Base-by-base conservation (phyloP, 2,329 filamentous ascomycete species). In the Sporothrix euskadiensis region DNA sequence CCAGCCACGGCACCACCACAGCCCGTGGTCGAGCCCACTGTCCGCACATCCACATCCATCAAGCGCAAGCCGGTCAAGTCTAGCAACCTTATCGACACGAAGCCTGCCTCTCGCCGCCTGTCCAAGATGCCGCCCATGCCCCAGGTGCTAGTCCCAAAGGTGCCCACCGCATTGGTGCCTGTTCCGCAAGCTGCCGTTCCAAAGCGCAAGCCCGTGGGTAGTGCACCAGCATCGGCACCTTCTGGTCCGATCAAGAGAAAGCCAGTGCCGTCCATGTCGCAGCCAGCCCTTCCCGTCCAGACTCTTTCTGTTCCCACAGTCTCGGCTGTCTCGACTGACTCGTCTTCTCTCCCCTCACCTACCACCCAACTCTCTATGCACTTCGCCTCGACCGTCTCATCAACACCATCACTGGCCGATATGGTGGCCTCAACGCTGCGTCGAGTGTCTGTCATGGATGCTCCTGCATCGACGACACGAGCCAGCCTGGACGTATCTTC, bases 171-270 rank as follows among this genome's bases (percentile, higher is more conserved):
- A 16, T 19, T 49, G 44, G 35, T 65, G 26, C 49, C 49, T 22
- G 49, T 26, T 41, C 30, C 44, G 1, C 41, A 68, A 10, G 32
- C 22, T 10, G n/a, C 35, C 9, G 8, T 30, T 10, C 61, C 39
- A 7, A 41, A n/a, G 10, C 61, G 61, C 61, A 66, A 47, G 22
- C 61, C 61, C 3, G 61, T 66, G 5, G 61, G 59, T 0, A 14
- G 61, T 47, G 39, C 41, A 22, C 54, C 22, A 2, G 26, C 56
- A n/a, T 10, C 14, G 4, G 14, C 47, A 26, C 30, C 57, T 61
- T 9, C 57, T 1, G 54, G 61, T 10, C 61, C 61, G 26, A 69
- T 73, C 26, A 69, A 73, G 71, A 49, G 71, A 54, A 73, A 73
- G 71, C 71, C 71, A 2, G 63, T 73, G 39, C 49, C 52, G n/a